These are phyloP conservation scores for Podospora comata DNA, from an alignment of 495 filamentous ascomycete genomes.

Conservation along the genomic window DNA sequence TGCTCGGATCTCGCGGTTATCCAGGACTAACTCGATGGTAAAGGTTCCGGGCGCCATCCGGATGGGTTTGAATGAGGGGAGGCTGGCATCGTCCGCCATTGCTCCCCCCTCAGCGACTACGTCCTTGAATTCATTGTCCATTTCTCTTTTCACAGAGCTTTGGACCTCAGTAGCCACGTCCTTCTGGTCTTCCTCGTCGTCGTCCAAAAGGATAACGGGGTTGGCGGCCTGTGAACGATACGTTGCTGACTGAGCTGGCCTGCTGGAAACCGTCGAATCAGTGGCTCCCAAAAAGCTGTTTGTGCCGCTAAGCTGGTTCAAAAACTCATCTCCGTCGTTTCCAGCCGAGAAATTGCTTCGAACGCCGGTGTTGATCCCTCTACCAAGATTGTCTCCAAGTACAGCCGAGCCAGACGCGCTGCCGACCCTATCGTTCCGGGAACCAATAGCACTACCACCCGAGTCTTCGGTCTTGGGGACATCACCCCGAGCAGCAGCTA, in stretches of 20 bases:
- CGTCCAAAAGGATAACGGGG: background rate
- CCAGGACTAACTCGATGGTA: constrained; percentile 69
- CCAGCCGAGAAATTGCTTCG: background rate
- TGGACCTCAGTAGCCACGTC: background rate
- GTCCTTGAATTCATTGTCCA: constrained; percentile 28
- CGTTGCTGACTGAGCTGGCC: background rate
- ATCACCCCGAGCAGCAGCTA: constrained; percentile 8
- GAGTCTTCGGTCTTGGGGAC: background rate
- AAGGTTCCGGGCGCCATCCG: constrained; percentile 61
- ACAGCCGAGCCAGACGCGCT: background rate
- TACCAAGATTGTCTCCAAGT: background rate
- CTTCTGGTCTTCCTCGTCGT: background rate
- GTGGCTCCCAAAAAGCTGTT: background rate
- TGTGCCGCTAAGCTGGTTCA: background rate
- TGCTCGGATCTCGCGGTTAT: constrained; percentile 74
- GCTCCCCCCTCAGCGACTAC: constrained; percentile 42
- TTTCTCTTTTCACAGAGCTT: constrained; percentile 14
- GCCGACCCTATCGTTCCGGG: background rate
- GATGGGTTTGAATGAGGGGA: constrained; percentile 59
- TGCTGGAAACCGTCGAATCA: background rate
- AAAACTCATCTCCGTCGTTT: background rate
- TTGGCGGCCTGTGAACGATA: background rate
- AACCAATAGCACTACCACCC: background rate
- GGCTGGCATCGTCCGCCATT: constrained; percentile 29
- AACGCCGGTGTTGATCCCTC: background rate